These are phyloP conservation scores for Penicillium flavigenum DNA, from an alignment of 495 filamentous ascomycete species.

Conservation along the genomic window DNA sequence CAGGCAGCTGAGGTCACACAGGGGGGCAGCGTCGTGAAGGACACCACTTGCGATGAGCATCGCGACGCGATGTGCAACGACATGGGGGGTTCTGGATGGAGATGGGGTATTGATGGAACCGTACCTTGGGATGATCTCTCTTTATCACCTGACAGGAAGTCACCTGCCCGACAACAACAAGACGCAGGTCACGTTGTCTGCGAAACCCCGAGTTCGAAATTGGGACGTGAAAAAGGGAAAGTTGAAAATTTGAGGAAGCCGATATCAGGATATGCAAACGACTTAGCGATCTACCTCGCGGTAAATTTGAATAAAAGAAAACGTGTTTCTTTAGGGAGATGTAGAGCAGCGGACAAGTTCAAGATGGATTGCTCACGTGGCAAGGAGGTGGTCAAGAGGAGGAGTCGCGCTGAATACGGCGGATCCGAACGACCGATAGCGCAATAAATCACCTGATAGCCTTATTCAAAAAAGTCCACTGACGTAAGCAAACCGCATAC, in stretches of 20 bases:
- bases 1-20: slow-evolving; percentile 33
- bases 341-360: slow-evolving; percentile 35
- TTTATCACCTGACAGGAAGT: slow-evolving; percentile 56
- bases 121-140: slow-evolving; percentile 48
- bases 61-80: slow-evolving; percentile 11
- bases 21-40: slow-evolving; percentile 14
- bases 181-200: slow-evolving; percentile 39
- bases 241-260: slow-evolving; percentile 18
- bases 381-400: slow-evolving; percentile 30
- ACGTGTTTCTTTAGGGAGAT: slow-evolving; percentile 33
- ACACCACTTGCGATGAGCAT: slow-evolving; percentile 13
- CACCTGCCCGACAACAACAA: slow-evolving; percentile 53
- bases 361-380: slow-evolving; percentile 51
- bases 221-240: slow-evolving; percentile 25
- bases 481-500: slow-evolving; percentile 12
- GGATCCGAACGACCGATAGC: slow-evolving; percentile 21
- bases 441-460: slow-evolving; percentile 43
- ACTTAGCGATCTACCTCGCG: slow-evolving; percentile 24
- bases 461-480: background rate
- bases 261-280: slow-evolving; percentile 14
- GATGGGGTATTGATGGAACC: slow-evolving; percentile 24
- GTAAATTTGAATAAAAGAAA: slow-evolving; percentile 34
- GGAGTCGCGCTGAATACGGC: slow-evolving; percentile 29
- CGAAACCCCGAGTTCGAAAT: slow-evolving; percentile 27
- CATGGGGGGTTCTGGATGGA: slow-evolving; percentile 11